Percentiles rank a stretch among this genome's conserved stretches.
These are phyloP conservation scores for Lepidopterella palustris DNA, from an alignment of 495 filamentous ascomycete genomes.

Conservation along the genomic window DNA sequence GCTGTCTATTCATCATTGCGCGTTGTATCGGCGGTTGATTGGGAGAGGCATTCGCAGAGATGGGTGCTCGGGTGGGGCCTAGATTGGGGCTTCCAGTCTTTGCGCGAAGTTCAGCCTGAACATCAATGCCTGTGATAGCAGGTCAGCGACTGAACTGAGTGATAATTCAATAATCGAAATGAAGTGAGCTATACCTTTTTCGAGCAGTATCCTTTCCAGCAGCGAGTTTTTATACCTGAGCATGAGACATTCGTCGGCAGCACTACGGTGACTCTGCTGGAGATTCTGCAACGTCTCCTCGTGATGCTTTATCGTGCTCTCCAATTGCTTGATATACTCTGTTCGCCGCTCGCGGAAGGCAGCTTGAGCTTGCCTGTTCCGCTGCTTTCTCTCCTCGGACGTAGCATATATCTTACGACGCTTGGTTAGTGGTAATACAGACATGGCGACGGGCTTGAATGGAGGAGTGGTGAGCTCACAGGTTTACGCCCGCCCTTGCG, in stretches of 20 bases:
- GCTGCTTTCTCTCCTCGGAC: constrained; percentile 95
- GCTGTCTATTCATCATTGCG: constrained; percentile 63
- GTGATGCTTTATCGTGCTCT: constrained; percentile 95
- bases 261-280: constrained; percentile 88
- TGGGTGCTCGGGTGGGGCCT: constrained; percentile 54
- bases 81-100: constrained; percentile 74
- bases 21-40: constrained; percentile 57
- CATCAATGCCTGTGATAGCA: constrained; percentile 73
- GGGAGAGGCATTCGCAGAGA: constrained; percentile 55
- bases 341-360: constrained; percentile 94
- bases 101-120: constrained; percentile 86
- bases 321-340: constrained; percentile 98
- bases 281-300: constrained; percentile 86
- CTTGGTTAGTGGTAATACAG: constrained; percentile 28
- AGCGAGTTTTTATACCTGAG: constrained; percentile 96
- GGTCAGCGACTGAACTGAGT: neutral
- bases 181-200: constrained; percentile 63
- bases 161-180: neutral
- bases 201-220: constrained; percentile 86
- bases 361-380: constrained; percentile 94
- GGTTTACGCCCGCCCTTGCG: constrained; percentile 96
- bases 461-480: constrained; percentile 48
- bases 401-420: constrained; percentile 83
- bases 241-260: constrained; percentile 97
- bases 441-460: constrained; percentile 22